phyloP scores from a whole-genome alignment of 2,329 filamentous ascomycete species.

The Coniochaeta sp. region DNA sequence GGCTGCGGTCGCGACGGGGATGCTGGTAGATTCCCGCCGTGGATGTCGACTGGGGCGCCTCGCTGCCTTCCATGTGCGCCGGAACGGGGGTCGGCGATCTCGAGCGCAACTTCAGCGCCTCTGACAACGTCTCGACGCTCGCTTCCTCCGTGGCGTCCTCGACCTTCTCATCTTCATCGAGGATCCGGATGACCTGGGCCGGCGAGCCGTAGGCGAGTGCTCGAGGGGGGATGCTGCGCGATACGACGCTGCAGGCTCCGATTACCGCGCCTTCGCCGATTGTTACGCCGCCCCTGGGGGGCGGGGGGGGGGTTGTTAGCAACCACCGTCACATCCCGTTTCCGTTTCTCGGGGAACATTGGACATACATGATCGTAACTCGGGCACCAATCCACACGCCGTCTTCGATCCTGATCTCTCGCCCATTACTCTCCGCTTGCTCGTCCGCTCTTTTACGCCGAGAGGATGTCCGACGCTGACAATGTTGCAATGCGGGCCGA shows the following conservation, averaged over 20 bases:
- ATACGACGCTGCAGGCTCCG: constrained; percentile 21
- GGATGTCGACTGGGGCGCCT: background rate
- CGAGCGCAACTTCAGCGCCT: constrained; percentile 4
- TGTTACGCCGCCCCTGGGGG: constrained; percentile 20
- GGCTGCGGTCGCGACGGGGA: background rate
- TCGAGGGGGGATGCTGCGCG: constrained; percentile 17
- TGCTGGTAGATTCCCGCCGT: background rate
- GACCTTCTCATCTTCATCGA: constrained; percentile 5
- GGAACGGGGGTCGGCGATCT: background rate
- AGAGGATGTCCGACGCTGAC: constrained; percentile 20
- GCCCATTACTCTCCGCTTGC: constrained; percentile 18
- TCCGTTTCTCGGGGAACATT: background rate
- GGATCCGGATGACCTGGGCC: constrained; percentile 13
- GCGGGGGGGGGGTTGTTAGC: no score
- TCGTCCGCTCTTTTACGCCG: constrained; percentile 15
- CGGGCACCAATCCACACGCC: constrained; percentile 32
- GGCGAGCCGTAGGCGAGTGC: constrained; percentile 20
- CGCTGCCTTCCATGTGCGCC: background rate
- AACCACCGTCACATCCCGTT: background rate
- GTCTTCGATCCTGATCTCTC: constrained; percentile 26
- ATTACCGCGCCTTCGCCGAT: constrained; percentile 22
- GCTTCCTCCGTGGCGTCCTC: background rate
- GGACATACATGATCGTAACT: constrained; percentile 26
- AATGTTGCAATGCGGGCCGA: constrained; percentile 24
- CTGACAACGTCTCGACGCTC: constrained; percentile 7